These are phyloP conservation scores for Epichloe sibirici DNA, from an alignment of 2,329 filamentous ascomycete species.

Conservation along the genomic window DNA sequence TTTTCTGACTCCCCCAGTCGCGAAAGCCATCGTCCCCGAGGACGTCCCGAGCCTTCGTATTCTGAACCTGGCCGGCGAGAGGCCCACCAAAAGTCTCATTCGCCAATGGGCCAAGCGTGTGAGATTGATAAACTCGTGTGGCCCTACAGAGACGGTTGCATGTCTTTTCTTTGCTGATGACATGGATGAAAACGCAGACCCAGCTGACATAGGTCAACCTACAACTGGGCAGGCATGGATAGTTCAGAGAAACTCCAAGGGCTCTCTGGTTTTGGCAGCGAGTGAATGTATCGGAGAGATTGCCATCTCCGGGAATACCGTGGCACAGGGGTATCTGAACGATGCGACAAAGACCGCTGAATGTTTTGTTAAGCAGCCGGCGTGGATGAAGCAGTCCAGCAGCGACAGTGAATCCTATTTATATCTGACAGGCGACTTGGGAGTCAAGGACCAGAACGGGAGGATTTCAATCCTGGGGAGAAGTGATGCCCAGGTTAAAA, in stretches of 20 bases:
- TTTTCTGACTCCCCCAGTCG: slow-evolving; percentile 3
- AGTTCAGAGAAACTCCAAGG: background rate
- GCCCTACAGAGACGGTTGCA: background rate
- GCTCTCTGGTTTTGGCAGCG: background rate
- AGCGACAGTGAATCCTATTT: background rate
- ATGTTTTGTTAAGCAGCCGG: background rate
- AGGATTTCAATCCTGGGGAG: background rate
- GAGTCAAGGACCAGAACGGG: background rate
- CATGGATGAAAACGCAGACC: background rate
- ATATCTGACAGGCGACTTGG: background rate
- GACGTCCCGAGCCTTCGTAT: background rate
- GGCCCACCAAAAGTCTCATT: background rate
- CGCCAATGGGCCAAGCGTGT: background rate
- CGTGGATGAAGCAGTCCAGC: background rate
- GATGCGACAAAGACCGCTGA: background rate
- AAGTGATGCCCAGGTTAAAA: background rate
- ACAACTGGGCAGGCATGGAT: background rate
- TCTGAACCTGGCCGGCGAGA: background rate
- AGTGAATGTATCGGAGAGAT: background rate
- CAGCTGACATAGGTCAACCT: background rate
- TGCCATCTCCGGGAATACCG: background rate
- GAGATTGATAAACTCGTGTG: background rate
- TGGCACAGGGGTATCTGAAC: background rate
- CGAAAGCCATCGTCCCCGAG: background rate
- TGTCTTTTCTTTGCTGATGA: background rate